A percentile compares a stretch with the other conserved stretches of the same genome.
phyloP scores from a whole-genome alignment of 306 rosid species.

The Cyamopsis tetragonoloba region DNA sequence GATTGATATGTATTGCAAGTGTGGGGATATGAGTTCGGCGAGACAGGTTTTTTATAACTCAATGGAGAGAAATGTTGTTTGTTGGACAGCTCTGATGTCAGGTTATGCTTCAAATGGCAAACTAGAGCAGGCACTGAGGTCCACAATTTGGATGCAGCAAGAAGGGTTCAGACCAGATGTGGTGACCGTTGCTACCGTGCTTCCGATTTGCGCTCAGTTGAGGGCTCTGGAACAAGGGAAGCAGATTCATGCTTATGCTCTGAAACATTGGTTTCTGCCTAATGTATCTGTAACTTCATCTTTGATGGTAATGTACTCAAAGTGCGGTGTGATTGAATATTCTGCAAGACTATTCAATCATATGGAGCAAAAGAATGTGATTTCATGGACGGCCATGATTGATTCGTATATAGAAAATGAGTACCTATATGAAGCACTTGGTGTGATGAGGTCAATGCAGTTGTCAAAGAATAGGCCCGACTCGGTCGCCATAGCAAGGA shows the following conservation, averaged over 20 bases:
- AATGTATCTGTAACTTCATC: constrained; percentile 62
- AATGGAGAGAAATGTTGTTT: constrained; percentile 61
- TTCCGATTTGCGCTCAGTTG: constrained; percentile 76
- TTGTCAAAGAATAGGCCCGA: constrained; percentile 66
- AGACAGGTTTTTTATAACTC: constrained; percentile 64
- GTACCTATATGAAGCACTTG: constrained; percentile 42
- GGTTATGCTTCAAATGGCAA: constrained; percentile 72
- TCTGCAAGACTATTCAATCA: constrained; percentile 45
- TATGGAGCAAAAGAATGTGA: constrained; percentile 56
- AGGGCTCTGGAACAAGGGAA: constrained; percentile 59
- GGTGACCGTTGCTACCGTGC: constrained; percentile 63
- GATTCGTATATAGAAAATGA: constrained; percentile 54
- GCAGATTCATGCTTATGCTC: constrained; percentile 74
- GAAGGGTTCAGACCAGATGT: constrained; percentile 81
- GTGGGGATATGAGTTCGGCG: constrained; percentile 64
- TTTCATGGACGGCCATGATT: constrained; percentile 81
- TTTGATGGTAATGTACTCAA: constrained; percentile 72
- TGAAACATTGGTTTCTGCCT: constrained; percentile 68
- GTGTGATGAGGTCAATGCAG: constrained; percentile 60
- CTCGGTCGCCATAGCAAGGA: constrained; percentile 60
- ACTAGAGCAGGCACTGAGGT: constrained; percentile 69
- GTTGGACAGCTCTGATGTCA: constrained; percentile 85
- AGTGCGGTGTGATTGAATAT: constrained; percentile 56
- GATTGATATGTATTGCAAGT: constrained; percentile 88
- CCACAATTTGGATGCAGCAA: constrained; percentile 87